A percentile compares a stretch with the other conserved stretches of the same genome.
These are phyloP conservation scores for Leccinum rimulosum DNA, from an alignment of 768 basidiomycete species.

Conservation along the genomic window DNA sequence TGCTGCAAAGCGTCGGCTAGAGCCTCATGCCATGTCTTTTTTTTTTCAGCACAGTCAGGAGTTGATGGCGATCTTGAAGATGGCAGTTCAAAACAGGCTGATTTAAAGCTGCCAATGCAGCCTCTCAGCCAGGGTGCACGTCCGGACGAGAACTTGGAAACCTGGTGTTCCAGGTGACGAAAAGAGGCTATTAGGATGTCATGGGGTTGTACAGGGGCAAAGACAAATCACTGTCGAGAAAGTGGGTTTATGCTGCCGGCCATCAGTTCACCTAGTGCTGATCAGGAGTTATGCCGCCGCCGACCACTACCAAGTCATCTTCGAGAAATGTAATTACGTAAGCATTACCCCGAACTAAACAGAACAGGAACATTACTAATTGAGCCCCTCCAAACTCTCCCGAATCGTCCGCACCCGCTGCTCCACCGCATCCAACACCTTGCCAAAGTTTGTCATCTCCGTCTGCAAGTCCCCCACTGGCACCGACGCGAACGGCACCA, in stretches of 20 bases:
- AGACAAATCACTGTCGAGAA: too few relatives aligned
- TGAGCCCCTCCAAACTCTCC: constrained; percentile 38
- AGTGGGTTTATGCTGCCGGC: too few relatives aligned
- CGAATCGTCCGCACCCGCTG: constrained; percentile 50
- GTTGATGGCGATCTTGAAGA: not conserved
- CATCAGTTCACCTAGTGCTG: too few relatives aligned
- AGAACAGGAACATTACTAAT: constrained; percentile 12
- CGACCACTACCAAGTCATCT: too few relatives aligned
- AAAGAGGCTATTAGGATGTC: too few relatives aligned
- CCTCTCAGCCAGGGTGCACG: too few relatives aligned
- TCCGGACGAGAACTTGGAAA: too few relatives aligned
- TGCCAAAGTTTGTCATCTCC: constrained; percentile 48
- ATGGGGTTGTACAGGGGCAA: too few relatives aligned
- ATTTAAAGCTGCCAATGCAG: not conserved
- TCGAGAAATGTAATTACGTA: too few relatives aligned
- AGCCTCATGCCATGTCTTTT: constrained; percentile 27
- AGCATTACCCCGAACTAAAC: not conserved
- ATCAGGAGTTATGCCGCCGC: too few relatives aligned
- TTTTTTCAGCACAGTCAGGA: too few relatives aligned
- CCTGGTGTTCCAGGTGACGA: too few relatives aligned
- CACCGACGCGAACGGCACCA: constrained; percentile 17
- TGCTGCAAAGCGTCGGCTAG: constrained; percentile 41
- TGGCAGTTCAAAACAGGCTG: not conserved
- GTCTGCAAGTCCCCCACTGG: constrained; percentile 37
- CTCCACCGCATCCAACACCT: constrained; percentile 57